Evolutionary conservation across 2,329 filamentous ascomycete genomes (phyloP), one percentile per base, ranked within the genome.

Genomic region (Eurotiales sp.): DNA sequence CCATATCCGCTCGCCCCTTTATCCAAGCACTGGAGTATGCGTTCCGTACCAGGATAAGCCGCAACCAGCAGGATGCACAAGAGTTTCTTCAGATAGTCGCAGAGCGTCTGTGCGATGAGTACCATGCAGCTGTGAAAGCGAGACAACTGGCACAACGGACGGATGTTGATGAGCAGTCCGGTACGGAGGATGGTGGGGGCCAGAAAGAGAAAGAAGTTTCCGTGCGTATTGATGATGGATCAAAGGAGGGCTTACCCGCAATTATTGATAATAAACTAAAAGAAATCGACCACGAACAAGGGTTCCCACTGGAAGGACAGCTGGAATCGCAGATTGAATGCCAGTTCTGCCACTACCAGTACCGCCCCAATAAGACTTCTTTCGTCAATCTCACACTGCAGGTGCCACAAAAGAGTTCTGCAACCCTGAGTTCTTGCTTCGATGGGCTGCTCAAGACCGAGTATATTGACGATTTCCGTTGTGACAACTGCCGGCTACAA

Each of bases 281-380:
- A 50, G 61, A 68, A 48, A 64, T 69, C 15, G 66, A 70, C 4
- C 68, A 71, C 27, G 67, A 68, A 32, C 58, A 64, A 23, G 86
- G 88, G 0, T 97, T 97, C 61, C 92, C 93, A 0, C 85, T 99
- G 63, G 91, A 97, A 71, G 93, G 93, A 53, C 86, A 82, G 65
- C 84, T 93, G 54, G 90, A 96, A 66, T 96, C 91, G n/a, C 90
- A 95, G 66, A 90, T 96, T 52, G 88, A 96, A 69, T 99, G 93
- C 66, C 81, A 90, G 62, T 88, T 85, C 25, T 99, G 93, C 66
- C 83, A 85, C 41, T 96, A 95, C 76, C 89, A 88, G 69, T 92
- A 93, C 7, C 91, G 86, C 63, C 85, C 92, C 6, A 86, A 85
- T 7, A 81, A 84, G 49, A 93, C 89, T 43, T 87, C 84, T 0